Conservation (phyloP, 306 rosid species). For the Trichosanthes cucumerina region DNA sequence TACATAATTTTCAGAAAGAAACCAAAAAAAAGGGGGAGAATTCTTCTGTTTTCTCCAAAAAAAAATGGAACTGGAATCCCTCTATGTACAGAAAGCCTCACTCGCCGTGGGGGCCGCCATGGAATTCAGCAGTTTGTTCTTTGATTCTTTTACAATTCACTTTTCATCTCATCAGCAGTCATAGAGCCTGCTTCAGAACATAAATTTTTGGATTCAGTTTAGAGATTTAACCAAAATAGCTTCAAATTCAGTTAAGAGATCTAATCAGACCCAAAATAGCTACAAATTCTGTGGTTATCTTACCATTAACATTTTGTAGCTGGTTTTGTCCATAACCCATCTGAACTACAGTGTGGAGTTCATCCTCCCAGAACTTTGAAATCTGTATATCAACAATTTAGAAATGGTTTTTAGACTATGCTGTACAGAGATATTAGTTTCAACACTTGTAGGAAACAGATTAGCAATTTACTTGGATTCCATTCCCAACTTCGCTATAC, state of each 20-base stretch:
- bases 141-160: conserved; percentile 23
- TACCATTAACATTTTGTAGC: conserved; percentile 33
- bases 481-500: conserved; percentile 16
- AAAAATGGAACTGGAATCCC: conserved; percentile 23
- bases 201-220: neutral
- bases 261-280: neutral
- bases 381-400: conserved; percentile 18
- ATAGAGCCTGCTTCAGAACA: conserved; percentile 14
- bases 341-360: conserved; percentile 42
- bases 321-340: conserved; percentile 41
- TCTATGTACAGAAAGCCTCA: conserved; percentile 39
- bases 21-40: conserved; percentile 3
- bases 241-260: neutral
- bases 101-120: conserved; percentile 16
- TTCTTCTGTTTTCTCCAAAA: conserved; percentile 21
- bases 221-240: neutral
- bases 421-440: neutral
- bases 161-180: conserved; percentile 37
- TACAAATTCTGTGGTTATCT: neutral
- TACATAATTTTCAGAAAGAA: conserved; percentile 15
- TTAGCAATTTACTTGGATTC: neutral
- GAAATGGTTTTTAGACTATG: conserved; percentile 8
- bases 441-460: neutral
- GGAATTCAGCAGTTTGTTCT: conserved; percentile 17
- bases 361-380: conserved; percentile 38